Conservation (phyloP, 2,329 filamentous ascomycete species). For the Talaromyces atroroseus region DNA sequence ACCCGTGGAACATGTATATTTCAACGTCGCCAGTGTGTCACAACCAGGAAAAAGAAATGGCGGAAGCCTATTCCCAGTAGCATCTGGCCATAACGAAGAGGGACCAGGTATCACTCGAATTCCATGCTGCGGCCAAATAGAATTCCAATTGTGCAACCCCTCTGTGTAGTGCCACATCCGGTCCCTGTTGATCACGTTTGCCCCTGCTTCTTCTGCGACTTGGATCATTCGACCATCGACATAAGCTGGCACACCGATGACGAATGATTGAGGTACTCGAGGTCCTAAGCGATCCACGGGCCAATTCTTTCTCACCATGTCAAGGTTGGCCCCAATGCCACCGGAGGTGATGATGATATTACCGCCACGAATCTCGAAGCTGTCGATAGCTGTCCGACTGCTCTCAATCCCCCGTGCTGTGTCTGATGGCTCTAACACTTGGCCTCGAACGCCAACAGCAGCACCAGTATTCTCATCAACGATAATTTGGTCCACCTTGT, state of each 20-base stretch:
- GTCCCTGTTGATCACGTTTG: slow-evolving; percentile 55
- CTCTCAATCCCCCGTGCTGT: slow-evolving; percentile 49
- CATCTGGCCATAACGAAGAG: slow-evolving; percentile 59
- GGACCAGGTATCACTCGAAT: slow-evolving; percentile 58
- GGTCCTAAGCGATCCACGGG: slow-evolving; percentile 54
- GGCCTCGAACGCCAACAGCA: slow-evolving; percentile 50
- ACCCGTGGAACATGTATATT: slow-evolving; percentile 56
- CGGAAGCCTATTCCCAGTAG: slow-evolving; percentile 54
- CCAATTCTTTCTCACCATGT: slow-evolving; percentile 55
- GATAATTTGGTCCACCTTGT: slow-evolving; percentile 53
- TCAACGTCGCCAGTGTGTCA: slow-evolving; percentile 55
- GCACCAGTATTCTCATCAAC: slow-evolving; percentile 47
- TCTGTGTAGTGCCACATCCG: slow-evolving; percentile 65
- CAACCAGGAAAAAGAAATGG: slow-evolving; percentile 53
- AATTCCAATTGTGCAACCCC: slow-evolving; percentile 56
- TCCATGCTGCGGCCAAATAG: slow-evolving; percentile 58
- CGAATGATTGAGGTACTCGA: slow-evolving; percentile 51
- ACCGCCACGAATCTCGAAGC: slow-evolving; percentile 51
- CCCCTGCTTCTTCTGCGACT: slow-evolving; percentile 51
- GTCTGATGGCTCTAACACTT: slow-evolving; percentile 49
- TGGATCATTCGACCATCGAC: slow-evolving; percentile 61
- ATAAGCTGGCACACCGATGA: slow-evolving; percentile 57
- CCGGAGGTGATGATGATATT: slow-evolving; percentile 54
- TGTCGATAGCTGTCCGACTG: slow-evolving; percentile 41
- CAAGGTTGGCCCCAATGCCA: slow-evolving; percentile 58